phyloP scores from a whole-genome alignment of 225 moss, liverwort and hornwort species.

The Anthoceros angustus region DNA sequence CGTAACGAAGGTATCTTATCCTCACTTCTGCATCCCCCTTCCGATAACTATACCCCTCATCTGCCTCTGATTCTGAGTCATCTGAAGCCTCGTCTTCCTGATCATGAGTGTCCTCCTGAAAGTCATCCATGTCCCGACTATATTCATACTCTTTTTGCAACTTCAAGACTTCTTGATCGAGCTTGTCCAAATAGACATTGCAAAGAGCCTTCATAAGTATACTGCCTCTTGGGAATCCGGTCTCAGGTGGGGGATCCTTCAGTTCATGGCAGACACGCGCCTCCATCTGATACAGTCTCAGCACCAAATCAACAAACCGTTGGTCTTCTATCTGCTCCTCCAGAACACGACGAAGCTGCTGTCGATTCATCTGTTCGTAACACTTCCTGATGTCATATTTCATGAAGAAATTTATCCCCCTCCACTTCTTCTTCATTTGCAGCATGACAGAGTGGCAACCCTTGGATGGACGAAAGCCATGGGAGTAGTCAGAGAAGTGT shows the following conservation, averaged over 20 bases:
- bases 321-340: neutral
- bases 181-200: neutral
- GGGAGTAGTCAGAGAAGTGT: neutral
- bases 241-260: neutral
- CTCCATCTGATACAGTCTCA: neutral
- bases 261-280: neutral
- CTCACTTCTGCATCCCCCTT: constrained; percentile 8
- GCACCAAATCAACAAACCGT: neutral
- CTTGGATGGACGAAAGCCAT: neutral
- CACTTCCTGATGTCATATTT: neutral
- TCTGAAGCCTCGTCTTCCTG: neutral
- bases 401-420: neutral
- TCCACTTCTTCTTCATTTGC: constrained; percentile 4
- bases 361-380: neutral
- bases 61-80: neutral
- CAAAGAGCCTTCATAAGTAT: neutral
- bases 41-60: neutral
- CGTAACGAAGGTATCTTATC: constrained; percentile 36
- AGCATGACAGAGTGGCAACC: constrained; percentile 2
- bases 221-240: neutral
- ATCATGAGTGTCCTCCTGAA: neutral
- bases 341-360: neutral
- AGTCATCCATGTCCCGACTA: neutral
- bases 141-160: neutral
- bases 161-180: neutral